These are phyloP conservation scores for Xerocomus potaroensis DNA, from an alignment of 768 basidiomycete genomes.

Conservation along the genomic window DNA sequence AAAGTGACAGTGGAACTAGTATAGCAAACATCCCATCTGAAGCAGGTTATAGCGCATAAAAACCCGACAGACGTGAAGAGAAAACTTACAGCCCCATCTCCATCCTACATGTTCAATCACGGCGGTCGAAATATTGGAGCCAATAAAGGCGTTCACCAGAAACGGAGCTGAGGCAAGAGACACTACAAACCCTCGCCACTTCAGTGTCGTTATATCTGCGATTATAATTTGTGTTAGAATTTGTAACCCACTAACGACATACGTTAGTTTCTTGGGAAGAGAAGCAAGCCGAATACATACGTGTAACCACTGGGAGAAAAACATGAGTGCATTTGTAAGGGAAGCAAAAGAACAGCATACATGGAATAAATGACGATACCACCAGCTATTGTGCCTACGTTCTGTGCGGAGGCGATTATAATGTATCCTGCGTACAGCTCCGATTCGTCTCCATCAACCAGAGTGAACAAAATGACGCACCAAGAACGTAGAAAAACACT, in stretches of 20 bases:
- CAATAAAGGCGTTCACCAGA: conserved; percentile 61
- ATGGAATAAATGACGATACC: conserved; percentile 57
- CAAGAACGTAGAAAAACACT: conserved; percentile 60
- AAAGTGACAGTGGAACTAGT: conserved; percentile 47
- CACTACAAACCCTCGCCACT: conserved; percentile 52
- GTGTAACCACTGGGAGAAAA: conserved; percentile 51
- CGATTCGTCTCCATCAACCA: background rate
- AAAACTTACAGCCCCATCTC: conserved; percentile 64
- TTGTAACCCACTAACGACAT: conserved; percentile 46
- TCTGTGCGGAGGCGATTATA: conserved; percentile 48
- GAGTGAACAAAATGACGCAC: conserved; percentile 28
- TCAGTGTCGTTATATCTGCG: conserved; percentile 55
- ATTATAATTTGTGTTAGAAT: conserved; percentile 61
- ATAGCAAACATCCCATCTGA: conserved; percentile 57
- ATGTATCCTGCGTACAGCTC: conserved; percentile 38
- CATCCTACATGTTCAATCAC: conserved; percentile 47
- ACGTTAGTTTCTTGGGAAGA: background rate
- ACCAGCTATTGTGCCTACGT: conserved; percentile 42
- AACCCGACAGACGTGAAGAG: background rate
- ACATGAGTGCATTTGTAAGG: conserved; percentile 11
- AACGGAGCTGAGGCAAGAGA: conserved; percentile 47
- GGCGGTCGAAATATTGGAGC: conserved; percentile 53
- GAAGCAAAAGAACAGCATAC: conserved; percentile 28
- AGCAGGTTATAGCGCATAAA: conserved; percentile 6
- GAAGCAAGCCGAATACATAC: conserved; percentile 28